Base-by-base conservation (phyloP, 805 yeast species). In the Starmerella bombi region DNA sequence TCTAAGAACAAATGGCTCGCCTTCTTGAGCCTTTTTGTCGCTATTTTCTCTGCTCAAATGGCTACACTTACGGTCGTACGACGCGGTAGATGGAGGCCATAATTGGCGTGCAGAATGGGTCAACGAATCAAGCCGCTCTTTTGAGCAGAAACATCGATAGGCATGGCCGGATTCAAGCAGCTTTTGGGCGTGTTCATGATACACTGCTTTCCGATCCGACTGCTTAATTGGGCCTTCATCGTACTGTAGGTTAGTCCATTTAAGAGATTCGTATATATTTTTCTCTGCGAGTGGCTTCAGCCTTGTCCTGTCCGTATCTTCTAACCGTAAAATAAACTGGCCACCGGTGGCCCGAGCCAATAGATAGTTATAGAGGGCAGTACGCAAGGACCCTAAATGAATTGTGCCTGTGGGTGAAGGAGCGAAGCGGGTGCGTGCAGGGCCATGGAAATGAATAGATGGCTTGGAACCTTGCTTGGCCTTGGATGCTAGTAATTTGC, bases 351-450 rank as follows among this genome's bases (percentile, higher is more conserved):
- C 67, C 51, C 66, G 74, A 0, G 98, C 97, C 14, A 82, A 61
- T 15, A 91, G 59, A 53, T 77, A 91, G 59, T 91, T 91, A 61
- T 84, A 91, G 16, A 91, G 60, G 0, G 97, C 97, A 0, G 99
- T 91, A 57, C 99, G 64, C 34, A 91, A 57, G 0, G 96, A 86
- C 0, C 99, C 99, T 44, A 91, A 58, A 57, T 91, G 99, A n/a
- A 91, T 65, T 46, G 73, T 73, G 0, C 99, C 99, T 0, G 99
- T 91, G 1, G 99, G 99, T 2, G 96, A 85, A 0, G 99, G 98
- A 0, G 99, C 99, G 60, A 91, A 91, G 48, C 99, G 63, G 1
- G 97, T 82, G 49, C 95, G 61, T 0, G 76, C 93, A 0, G 91
- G 84, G 0, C 17, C 17, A 23, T 23, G 7, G 10, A 23, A 23